Evolutionary conservation across 768 basidiomycete species (phyloP).

Genomic region (Pluteus cervinus): DNA sequence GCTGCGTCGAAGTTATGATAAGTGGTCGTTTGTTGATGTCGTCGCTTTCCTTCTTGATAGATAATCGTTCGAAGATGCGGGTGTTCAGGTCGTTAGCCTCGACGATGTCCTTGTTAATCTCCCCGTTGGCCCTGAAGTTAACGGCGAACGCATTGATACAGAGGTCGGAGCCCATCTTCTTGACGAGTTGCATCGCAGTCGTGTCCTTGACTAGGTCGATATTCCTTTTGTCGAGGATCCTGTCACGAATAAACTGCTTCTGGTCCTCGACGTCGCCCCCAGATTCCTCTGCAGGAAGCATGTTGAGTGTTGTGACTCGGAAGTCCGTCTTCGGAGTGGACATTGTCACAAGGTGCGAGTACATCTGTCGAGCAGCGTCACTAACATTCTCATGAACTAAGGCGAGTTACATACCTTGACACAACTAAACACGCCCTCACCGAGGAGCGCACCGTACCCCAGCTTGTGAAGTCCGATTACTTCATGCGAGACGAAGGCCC

Average conservation of each 20-base stretch:
- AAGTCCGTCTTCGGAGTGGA: slow-evolving; percentile 21
- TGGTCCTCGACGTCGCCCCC: slow-evolving; percentile 18
- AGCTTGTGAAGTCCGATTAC: slow-evolving; percentile 32
- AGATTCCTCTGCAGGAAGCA: slow-evolving; percentile 26
- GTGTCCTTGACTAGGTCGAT: slow-evolving; percentile 21
- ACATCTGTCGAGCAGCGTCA: slow-evolving; percentile 19
- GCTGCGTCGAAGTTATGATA: slow-evolving; percentile 23
- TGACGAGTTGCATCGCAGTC: slow-evolving; percentile 17
- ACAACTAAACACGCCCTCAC: slow-evolving; percentile 29
- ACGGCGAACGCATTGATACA: slow-evolving; percentile 38
- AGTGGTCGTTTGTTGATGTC: slow-evolving; percentile 15
- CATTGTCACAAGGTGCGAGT: slow-evolving; percentile 36
- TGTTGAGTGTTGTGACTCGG: slow-evolving; percentile 35
- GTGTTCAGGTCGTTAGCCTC: slow-evolving; percentile 37
- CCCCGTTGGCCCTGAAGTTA: slow-evolving; percentile 32
- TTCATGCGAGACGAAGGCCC: slow-evolving; percentile 29
- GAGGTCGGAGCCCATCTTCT: slow-evolving; percentile 32
- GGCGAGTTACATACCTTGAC: slow-evolving; percentile 21
- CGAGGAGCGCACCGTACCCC: slow-evolving; percentile 34
- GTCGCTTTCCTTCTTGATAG: slow-evolving; percentile 21
- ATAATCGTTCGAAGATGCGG: slow-evolving; percentile 31
- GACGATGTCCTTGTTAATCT: slow-evolving; percentile 27
- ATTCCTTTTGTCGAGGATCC: slow-evolving; percentile 23
- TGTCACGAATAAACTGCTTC: slow-evolving; percentile 26
- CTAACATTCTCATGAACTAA: not conserved